Evolutionary conservation across 192 early-diverging fungal species (phyloP).

Genomic region (Radiomyces spectabilis): DNA sequence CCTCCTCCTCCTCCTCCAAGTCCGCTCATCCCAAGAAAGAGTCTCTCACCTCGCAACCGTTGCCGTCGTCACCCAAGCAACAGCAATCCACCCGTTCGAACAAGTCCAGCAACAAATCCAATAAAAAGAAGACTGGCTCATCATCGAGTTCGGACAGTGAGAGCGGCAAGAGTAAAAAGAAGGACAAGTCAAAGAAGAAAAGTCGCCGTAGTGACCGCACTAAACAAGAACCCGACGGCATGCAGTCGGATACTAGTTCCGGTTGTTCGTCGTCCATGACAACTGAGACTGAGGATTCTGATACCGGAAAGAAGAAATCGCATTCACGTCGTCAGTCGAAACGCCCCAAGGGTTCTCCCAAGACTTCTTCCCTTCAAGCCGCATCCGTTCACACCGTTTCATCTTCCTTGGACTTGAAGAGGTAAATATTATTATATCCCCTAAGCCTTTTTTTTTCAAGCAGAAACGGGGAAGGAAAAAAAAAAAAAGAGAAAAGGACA

Average conservation of each 20-base stretch:
- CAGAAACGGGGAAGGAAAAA: not conserved
- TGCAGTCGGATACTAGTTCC: not conserved
- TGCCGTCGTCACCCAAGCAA: too few species aligned
- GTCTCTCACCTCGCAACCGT: too few species aligned
- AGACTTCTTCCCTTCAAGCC: not conserved
- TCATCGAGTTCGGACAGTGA: not conserved
- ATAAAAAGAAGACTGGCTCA: too few species aligned
- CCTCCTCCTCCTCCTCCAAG: not conserved
- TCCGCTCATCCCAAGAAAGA: not conserved
- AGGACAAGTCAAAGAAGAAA: not conserved
- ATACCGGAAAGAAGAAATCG: not conserved
- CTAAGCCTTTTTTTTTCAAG: too few species aligned
- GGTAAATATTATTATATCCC: too few species aligned
- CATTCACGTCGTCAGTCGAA: too few species aligned
- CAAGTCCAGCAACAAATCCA: not conserved
- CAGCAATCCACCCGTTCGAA: too few species aligned
- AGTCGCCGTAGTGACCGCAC: not conserved
- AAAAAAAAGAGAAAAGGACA: not conserved
- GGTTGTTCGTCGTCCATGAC: not conserved
- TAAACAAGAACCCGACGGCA: not conserved
- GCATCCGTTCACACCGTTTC: too few species aligned
- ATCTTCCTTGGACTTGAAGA: too few species aligned
- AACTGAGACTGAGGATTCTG: conserved; percentile 3
- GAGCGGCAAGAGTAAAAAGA: not conserved
- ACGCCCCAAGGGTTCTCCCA: not conserved